A percentile compares a stretch with the other conserved stretches of the same genome.
These are phyloP conservation scores for Metarhizium guizhouense DNA, from an alignment of 2,329 filamentous ascomycete genomes.

Conservation along the genomic window DNA sequence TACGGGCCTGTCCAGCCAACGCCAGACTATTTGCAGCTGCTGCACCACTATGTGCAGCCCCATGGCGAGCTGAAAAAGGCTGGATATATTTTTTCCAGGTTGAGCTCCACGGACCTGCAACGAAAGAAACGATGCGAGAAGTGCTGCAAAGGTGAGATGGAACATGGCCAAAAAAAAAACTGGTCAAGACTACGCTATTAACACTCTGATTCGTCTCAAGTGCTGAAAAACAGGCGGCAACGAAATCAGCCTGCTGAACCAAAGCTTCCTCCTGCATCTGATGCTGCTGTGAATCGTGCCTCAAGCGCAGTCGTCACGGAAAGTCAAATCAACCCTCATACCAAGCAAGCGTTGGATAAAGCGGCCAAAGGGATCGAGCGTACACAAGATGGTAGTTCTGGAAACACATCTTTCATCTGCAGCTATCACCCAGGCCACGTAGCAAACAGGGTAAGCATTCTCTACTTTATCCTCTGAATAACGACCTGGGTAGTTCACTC, in stretches of 20 bases:
- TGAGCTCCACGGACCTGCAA: constrained; percentile 17
- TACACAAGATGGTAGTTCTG: neutral
- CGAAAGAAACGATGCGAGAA: constrained; percentile 21
- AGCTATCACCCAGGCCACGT: constrained; percentile 20
- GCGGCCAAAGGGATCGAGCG: neutral
- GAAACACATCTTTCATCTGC: constrained; percentile 10
- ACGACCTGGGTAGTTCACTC: neutral
- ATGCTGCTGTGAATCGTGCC: neutral
- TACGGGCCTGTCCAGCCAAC: constrained; percentile 12
- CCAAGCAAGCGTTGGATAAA: neutral
- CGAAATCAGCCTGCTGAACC: neutral
- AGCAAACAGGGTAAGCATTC: constrained; percentile 14
- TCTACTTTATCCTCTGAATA: neutral
- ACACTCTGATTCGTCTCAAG: neutral
- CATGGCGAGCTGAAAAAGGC: constrained; percentile 12
- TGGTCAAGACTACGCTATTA: neutral
- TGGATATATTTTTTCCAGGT: constrained; percentile 18
- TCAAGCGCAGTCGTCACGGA: neutral
- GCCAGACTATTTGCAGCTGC: constrained; percentile 10
- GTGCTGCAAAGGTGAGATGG: constrained; percentile 16
- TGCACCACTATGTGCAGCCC: constrained; percentile 12
- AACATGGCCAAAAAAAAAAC: too few relatives aligned
- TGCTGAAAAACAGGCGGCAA: constrained; percentile 1
- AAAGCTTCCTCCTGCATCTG: neutral
- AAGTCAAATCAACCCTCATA: neutral